A percentile compares a stretch with the other conserved stretches of the same genome.
These are phyloP conservation scores for Hyphopichia homilentoma DNA, from an alignment of 805 yeast genomes.

Conservation along the genomic window DNA sequence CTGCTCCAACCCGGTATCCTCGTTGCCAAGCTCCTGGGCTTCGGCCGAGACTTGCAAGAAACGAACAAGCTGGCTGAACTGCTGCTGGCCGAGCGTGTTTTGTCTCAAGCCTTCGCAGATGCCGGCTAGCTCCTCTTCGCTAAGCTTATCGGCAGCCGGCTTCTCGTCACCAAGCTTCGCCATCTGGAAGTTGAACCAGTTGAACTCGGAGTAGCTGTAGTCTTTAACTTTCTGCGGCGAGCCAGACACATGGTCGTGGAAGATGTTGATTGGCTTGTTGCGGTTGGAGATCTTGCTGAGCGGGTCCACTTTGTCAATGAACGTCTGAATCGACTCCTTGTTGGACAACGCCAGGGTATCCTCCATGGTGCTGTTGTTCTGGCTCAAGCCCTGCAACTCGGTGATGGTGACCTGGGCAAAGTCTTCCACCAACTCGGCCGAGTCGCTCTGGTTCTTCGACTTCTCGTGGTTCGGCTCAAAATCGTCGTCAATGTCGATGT, in stretches of 20 bases:
- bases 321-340: constrained; percentile 23
- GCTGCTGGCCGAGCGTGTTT: constrained; percentile 3
- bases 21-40: constrained; percentile 11
- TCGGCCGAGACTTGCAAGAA: constrained; percentile 12
- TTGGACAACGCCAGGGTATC: constrained; percentile 15
- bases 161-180: constrained; percentile 16
- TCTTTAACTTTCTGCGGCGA: constrained; percentile 33
- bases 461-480: constrained; percentile 1
- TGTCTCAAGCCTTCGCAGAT: constrained; percentile 5
- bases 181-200: constrained; percentile 39
- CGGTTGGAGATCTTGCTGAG: constrained; percentile 29
- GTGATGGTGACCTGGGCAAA: constrained; percentile 28
- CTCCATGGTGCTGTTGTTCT: constrained; percentile 1
- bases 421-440: constrained; percentile 20
- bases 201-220: constrained; percentile 28
- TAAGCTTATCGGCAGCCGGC: constrained; percentile 2
- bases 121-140: constrained; percentile 12
- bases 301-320: constrained; percentile 42
- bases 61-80: constrained; percentile 11
- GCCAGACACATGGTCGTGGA: constrained; percentile 30
- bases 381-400: constrained; percentile 6
- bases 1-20: constrained; percentile 14
- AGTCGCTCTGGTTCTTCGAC: constrained; percentile 6
- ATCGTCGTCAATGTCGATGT: constrained; percentile 53
- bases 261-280: constrained; percentile 36